These are phyloP conservation scores for Melanopsichium pennsylvanicum DNA, from an alignment of 1,284 basidiomycete genomes.

Conservation along the genomic window DNA sequence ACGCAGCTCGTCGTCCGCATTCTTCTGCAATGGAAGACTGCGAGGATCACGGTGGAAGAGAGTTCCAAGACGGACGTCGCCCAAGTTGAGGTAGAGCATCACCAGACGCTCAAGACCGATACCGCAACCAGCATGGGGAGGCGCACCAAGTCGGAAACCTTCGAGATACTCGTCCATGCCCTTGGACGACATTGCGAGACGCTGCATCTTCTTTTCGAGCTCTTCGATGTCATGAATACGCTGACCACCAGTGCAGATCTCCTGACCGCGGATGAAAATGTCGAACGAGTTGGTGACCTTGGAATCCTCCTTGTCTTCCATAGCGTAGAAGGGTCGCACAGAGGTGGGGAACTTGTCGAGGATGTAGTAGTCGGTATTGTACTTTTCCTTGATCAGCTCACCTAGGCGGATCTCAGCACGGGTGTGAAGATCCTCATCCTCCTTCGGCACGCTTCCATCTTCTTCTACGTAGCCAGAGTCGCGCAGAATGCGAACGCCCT, in stretches of 20 bases:
- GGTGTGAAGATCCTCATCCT: slow-evolving; percentile 72
- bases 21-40: slow-evolving; percentile 48
- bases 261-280: slow-evolving; percentile 63
- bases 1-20: slow-evolving; percentile 43
- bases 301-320: slow-evolving; percentile 69
- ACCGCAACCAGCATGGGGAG: slow-evolving; percentile 64
- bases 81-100: slow-evolving; percentile 64
- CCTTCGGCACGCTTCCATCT: slow-evolving; percentile 52
- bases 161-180: slow-evolving; percentile 63
- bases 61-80: slow-evolving; percentile 60
- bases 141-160: slow-evolving; percentile 62
- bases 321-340: slow-evolving; percentile 87
- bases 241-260: slow-evolving; percentile 65
- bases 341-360: slow-evolving; percentile 70
- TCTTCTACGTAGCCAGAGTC: slow-evolving; percentile 64
- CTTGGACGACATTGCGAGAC: slow-evolving; percentile 49
- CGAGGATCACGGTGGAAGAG: slow-evolving; percentile 64
- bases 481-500: slow-evolving; percentile 78
- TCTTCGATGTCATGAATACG: slow-evolving; percentile 59
- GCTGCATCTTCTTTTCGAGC: slow-evolving; percentile 56
- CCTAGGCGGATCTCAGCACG: slow-evolving; percentile 92
- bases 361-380: slow-evolving; percentile 78
- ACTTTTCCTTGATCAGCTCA: slow-evolving; percentile 85
- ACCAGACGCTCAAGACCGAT: slow-evolving; percentile 64
- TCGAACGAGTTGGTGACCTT: slow-evolving; percentile 62